Conservation (phyloP, 139 green algal genomes). For the Volvox africanus region DNA sequence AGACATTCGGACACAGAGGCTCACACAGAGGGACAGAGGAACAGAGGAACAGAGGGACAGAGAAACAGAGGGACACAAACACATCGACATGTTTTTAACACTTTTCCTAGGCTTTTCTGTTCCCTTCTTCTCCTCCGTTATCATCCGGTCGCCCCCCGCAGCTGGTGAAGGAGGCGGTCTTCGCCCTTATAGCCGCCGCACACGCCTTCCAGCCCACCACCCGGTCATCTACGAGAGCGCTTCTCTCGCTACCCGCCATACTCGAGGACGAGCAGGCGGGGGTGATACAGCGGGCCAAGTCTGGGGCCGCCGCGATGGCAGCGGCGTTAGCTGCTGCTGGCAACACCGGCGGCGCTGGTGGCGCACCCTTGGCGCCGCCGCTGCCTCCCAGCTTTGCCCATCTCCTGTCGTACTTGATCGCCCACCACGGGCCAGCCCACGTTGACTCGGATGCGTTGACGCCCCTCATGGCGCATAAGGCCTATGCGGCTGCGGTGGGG, state of each 20-base stretch:
- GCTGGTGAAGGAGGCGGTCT: slow-evolving; percentile 41
- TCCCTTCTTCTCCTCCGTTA: not conserved
- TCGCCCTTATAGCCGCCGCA: slow-evolving; percentile 9
- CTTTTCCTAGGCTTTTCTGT: too few relatives aligned
- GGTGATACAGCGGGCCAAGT: not conserved
- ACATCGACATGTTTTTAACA: too few relatives aligned
- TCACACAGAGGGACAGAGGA: too few relatives aligned
- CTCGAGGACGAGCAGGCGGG: not conserved
- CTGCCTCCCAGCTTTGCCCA: slow-evolving; percentile 27
- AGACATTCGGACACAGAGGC: too few relatives aligned
- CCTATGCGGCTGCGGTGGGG: not conserved
- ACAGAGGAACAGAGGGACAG: too few relatives aligned
- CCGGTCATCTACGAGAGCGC: too few relatives aligned
- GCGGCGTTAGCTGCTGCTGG: not conserved
- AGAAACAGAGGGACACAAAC: too few relatives aligned
- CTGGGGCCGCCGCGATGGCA: not conserved
- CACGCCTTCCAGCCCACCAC: slow-evolving; percentile 25
- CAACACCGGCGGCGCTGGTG: not conserved
- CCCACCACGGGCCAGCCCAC: not conserved
- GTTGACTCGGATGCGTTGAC: slow-evolving; percentile 23
- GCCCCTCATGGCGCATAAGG: slow-evolving; percentile 3
- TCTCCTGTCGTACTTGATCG: slow-evolving; percentile 16
- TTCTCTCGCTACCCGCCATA: not conserved
- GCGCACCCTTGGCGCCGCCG: not conserved
- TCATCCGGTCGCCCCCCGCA: not conserved